Conservation (phyloP, 371 early-diverging fungal species). For the Apophysomyces ossiformis region DNA sequence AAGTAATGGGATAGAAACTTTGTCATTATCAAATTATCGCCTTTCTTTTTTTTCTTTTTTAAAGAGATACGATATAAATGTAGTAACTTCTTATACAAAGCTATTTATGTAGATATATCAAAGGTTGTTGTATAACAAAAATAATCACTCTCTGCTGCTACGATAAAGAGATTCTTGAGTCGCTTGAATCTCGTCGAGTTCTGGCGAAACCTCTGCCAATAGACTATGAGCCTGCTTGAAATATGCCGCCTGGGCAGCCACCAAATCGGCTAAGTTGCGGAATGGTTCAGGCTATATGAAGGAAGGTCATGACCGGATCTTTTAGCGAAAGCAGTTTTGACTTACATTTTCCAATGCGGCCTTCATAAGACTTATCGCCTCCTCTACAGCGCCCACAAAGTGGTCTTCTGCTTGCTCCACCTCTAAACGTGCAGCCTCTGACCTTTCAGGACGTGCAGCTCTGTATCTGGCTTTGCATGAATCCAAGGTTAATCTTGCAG, state of each 20-base stretch:
- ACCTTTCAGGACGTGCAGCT: constrained; percentile 66
- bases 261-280: constrained; percentile 82
- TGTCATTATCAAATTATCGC: too few relatives aligned
- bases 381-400: constrained; percentile 91
- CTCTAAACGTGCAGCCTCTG: constrained; percentile 75
- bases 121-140: neutral
- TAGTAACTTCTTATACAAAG: too few relatives aligned
- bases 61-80: too few relatives aligned
- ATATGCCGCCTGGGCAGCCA: constrained; percentile 85
- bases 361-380: constrained; percentile 91
- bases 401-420: constrained; percentile 92
- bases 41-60: too few relatives aligned
- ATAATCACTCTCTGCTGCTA: constrained; percentile 54
- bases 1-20: too few relatives aligned
- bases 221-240: constrained; percentile 82
- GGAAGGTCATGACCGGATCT: neutral
- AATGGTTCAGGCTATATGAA: constrained; percentile 77
- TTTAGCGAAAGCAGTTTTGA: neutral
- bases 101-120: too few relatives aligned
- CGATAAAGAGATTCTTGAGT: constrained; percentile 89
- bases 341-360: constrained; percentile 81
- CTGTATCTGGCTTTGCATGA: constrained; percentile 80
- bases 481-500: constrained; percentile 82
- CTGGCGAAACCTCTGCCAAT: constrained; percentile 81
- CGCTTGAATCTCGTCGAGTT: constrained; percentile 90